phyloP scores from a whole-genome alignment of 2,329 filamentous ascomycete species.

The Didymella glomerata region DNA sequence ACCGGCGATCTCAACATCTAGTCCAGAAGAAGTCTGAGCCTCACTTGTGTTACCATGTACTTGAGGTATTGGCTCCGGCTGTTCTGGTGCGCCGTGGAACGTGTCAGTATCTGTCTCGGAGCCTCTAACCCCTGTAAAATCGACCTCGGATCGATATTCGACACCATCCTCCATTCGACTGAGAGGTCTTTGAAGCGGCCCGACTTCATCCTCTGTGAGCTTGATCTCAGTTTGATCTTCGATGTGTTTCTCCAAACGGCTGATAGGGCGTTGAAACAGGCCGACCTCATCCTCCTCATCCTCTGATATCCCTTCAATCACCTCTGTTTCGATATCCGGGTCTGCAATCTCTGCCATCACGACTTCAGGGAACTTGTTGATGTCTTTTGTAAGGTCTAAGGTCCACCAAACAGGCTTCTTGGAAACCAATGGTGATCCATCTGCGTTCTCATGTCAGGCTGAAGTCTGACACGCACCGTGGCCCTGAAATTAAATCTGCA shows the following conservation, averaged over 20 bases:
- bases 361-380: neutral
- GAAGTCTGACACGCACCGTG: too few species aligned
- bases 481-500: neutral
- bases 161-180: neutral
- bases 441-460: neutral
- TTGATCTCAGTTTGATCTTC: neutral
- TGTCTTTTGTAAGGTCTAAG: neutral
- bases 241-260: neutral
- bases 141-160: neutral
- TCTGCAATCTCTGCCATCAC: neutral
- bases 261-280: neutral
- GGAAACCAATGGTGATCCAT: neutral
- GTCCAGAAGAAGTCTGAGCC: too few species aligned
- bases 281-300: neutral
- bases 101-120: neutral
- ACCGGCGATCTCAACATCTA: neutral
- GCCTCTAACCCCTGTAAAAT: neutral
- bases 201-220: neutral
- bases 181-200: neutral
- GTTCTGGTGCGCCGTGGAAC: neutral
- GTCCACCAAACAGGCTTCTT: neutral
- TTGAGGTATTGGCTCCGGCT: neutral
- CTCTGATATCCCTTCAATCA: neutral
- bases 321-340: neutral
- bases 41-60: too few species aligned